Base-by-base conservation (phyloP, 768 basidiomycete genomes). In the Termitomyces sp. region DNA sequence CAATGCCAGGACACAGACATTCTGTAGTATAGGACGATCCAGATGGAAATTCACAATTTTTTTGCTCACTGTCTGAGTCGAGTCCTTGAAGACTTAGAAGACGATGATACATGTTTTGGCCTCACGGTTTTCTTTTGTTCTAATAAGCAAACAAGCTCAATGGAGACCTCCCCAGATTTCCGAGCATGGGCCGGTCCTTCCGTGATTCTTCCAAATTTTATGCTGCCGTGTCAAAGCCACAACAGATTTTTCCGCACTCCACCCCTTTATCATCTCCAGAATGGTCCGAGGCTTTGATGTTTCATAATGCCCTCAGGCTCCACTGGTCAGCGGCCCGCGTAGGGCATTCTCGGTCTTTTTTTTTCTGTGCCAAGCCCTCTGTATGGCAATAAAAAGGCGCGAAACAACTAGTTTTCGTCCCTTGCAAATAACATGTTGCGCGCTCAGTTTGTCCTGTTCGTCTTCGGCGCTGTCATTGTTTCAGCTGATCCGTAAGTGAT, bases 151-250 rank as follows among this genome's bases (percentile, higher is more conserved):
- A 31, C 40, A 40, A 5, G 12, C 3, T 47, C 46, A 29, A 29
- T 15, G 14, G n/a, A 50, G 10, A 34, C 14, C 40, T 40, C 40
- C 36, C 6, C 11, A 45, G 17, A 2, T 43, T 47, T 58, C n/a
- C 7, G 38, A n/a, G 34, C 29, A 34, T 52, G 49, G 12, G 43
- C 10, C 36, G 14, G 40, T 46, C 43, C 45, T 42, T 56, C 62
- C 57, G 62, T 45, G 32, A 36, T 63, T 63, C n/a, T 56, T 59
- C 62, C 62, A 63, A 50, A 8, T 37, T 57, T 61, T 51, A 57
- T 45, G 47, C 55, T 42, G 55, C 36, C 73, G 62, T 69, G 74
- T 58, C 69, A 72, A 38, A 17, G 49, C 51, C 12, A n/a, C 15
- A 43, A 43, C 54, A n/a, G n/a, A 34, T 7, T 56, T 6, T n/a